phyloP scores from a whole-genome alignment of 257 asterid species.

The Capsicum chinense region DNA sequence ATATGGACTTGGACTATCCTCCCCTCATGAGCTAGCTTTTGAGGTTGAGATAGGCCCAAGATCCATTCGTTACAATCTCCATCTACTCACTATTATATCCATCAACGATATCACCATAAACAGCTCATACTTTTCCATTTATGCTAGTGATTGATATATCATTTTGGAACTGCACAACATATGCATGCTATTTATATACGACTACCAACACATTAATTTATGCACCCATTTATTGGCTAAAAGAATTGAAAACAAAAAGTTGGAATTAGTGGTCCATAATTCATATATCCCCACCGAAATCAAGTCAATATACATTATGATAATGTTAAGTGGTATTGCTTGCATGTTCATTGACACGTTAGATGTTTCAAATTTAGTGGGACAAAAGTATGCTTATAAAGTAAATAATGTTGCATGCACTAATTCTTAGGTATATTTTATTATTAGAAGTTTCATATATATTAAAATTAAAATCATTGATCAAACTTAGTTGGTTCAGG shows the following conservation, averaged over 20 bases:
- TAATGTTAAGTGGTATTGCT: constrained; percentile 19
- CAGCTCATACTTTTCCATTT: constrained; percentile 42
- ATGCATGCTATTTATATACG: background rate
- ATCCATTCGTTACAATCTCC: too few relatives aligned
- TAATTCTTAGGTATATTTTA: background rate
- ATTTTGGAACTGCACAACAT: background rate
- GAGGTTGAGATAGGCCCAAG: too few relatives aligned
- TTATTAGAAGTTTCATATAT: too few relatives aligned
- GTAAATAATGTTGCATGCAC: background rate
- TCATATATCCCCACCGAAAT: constrained; percentile 35
- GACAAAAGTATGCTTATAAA: background rate
- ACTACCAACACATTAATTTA: too few relatives aligned
- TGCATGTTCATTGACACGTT: constrained; percentile 20
- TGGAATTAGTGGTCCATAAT: constrained; percentile 38
- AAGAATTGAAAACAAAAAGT: background rate
- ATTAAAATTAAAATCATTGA: too few relatives aligned
- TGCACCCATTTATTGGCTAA: too few relatives aligned
- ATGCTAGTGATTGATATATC: background rate
- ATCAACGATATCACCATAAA: background rate
- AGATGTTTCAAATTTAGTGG: constrained; percentile 20
- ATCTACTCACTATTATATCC: background rate
- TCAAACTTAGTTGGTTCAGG: background rate
- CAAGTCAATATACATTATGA: constrained; percentile 22
- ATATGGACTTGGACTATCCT: too few relatives aligned
- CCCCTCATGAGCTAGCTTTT: too few relatives aligned